Base-by-base conservation (phyloP, 345 rosid genomes). In the Luvunga scandens region DNA sequence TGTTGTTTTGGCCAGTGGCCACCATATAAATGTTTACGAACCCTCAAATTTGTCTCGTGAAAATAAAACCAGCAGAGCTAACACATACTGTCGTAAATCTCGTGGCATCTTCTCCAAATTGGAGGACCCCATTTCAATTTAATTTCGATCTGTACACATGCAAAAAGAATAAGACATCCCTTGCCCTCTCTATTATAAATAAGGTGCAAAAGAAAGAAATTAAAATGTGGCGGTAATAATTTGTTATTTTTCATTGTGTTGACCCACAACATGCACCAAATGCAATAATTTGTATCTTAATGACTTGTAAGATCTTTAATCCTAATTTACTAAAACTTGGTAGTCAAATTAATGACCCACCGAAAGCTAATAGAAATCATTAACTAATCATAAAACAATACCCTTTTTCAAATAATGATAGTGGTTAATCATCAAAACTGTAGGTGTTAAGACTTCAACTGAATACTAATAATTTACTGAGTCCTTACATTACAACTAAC, bases 41-140 rank as follows among this genome's bases (percentile, higher is more conserved):
- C 16, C 45, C 34, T 22, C 28, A 27, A 39, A 27, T 25, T n/a
- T 61, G 69, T 60, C 77, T 62, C 59, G 28, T 62, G 77, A 62
- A 74, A 2, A 39, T 39, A 74, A 27, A 25, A 14, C 45, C 19
- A 6, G 28, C n/a, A 55, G 7, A 45, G 50, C 50, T 45, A 13
- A 45, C 75, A 22, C 68, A 73, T 31, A 38, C 38, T 73, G 28
- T 22, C 53, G 14, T 24, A 67, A 14, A 34, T 38, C 55, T 50
- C 61, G 19, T 69, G 13, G 33, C 72, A 7, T 28, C 22, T 27
- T 34, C 39, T 33, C 14, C 65, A 34, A 33, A 53, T 21, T n/a
- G 50, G 14, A 25, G 77, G 67, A 59, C 77, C 77, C 36, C 67
- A 60, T 61, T 39, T 8, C 53, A 62, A 73, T 73, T 73, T 60